A percentile compares a stretch with the other conserved stretches of the same genome.
phyloP scores from a whole-genome alignment of 2,329 filamentous ascomycete species.

The Ascosphaera apis region DNA sequence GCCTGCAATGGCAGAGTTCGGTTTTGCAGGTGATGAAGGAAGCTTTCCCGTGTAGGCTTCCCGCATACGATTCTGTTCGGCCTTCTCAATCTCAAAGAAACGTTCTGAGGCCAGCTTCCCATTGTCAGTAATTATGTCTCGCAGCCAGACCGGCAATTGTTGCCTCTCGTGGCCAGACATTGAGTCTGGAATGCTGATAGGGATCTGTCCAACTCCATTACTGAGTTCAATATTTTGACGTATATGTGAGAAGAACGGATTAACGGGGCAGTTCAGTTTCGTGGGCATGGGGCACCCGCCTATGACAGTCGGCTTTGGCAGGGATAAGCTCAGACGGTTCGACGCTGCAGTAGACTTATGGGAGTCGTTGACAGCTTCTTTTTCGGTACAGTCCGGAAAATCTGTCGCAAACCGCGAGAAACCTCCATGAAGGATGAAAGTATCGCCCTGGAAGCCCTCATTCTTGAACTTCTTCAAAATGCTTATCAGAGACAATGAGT shows the following conservation, averaged over 20 bases:
- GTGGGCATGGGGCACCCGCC: constrained; percentile 67
- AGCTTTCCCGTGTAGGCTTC: constrained; percentile 45
- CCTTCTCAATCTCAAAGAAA: constrained; percentile 63
- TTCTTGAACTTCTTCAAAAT: constrained; percentile 81
- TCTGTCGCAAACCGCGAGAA: constrained; percentile 49
- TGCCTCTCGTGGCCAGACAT: constrained; percentile 26
- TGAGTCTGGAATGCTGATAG: constrained; percentile 33
- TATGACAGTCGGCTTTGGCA: constrained; percentile 29
- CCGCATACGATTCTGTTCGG: constrained; percentile 81
- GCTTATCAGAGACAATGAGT: constrained; percentile 58
- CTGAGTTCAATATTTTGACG: constrained; percentile 90
- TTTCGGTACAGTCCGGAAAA: constrained; percentile 43
- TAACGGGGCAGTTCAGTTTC: constrained; percentile 39
- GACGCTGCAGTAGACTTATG: constrained; percentile 18
- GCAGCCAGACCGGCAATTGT: constrained; percentile 55
- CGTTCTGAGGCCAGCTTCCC: constrained; percentile 62
- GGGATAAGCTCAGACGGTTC: constrained; percentile 26
- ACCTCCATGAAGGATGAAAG: constrained; percentile 59
- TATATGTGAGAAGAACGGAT: constrained; percentile 91
- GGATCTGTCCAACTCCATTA: constrained; percentile 68
- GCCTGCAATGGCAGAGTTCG: constrained; percentile 16
- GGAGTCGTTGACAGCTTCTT: constrained; percentile 13
- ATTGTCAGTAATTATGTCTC: no score
- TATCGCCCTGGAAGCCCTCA: constrained; percentile 55
- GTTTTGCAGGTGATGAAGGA: constrained; percentile 25